Base-by-base conservation (phyloP, 805 yeast genomes). In the Pichia occidentalis region DNA sequence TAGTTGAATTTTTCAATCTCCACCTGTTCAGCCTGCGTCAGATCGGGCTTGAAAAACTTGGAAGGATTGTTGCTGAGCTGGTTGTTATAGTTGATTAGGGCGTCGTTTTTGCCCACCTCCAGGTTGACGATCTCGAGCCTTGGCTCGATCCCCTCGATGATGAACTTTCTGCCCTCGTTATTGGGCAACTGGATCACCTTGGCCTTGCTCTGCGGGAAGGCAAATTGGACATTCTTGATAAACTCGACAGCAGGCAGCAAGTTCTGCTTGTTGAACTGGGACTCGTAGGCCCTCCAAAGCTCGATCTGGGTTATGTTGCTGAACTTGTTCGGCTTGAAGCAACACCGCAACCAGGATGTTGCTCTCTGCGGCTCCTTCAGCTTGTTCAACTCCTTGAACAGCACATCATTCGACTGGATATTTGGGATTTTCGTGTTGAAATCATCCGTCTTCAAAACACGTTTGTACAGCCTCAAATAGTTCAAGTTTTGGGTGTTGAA, bases 231-330 rank as follows among this genome's bases (percentile, higher is more conserved):
- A 54, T 92, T 90, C 52, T 90, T 86, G 57, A 92, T 92, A 59
- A 92, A 92, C 48, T 92, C 97, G 10, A 92, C 97, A 0, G 98
- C 98, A 1, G 96, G 95, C 23, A 90, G 68, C 34, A 90, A 64
- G 48, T 77, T 74, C 39, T 71, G 67, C 38, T 71, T 72, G 44
- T 81, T 81, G 52, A 92, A 92, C 56, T 83, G 92, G 11, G 77
- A 66, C 58, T 92, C 97, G 62, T 92, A 92, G 1, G 95, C 77
- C 58, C 87, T 85, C 98, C 98, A 92, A 30, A 92, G 70, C 14
- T 94, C 83, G 19, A 92, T 88, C 62, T 92, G 98, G 1, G 97
- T 87, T 9, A 88, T 95, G 54, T 87, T 95, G 4, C 90, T 86
- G 7, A 71, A 77, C 9, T 73, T 65, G 31, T 69, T 75, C 4